Evolutionary conservation across 208 protist species (phyloP), one percentile per base, ranked within the genome.

Genomic region (Crithidia sp.): DNA sequence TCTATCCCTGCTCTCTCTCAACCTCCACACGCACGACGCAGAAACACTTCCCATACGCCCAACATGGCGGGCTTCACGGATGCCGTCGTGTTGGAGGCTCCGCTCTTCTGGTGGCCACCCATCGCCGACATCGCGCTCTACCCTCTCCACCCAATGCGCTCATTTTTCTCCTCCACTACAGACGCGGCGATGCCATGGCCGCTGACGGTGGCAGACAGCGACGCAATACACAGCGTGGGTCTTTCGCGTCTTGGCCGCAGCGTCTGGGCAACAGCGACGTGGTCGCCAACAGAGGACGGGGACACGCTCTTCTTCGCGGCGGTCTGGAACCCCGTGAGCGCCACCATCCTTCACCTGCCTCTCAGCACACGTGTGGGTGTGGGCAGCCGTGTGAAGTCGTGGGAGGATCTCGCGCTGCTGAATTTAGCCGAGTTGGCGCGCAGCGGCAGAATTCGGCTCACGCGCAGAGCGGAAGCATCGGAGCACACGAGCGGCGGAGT

Each of bases 91-190:
- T 57, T 96, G 10, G 52, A 74, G 17, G 80, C 83, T 17, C 76
- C 83, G 2, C 67, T 81, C 36, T 61, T 74, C 39, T 96, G 91
- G 91, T 96, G 91, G 91, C 91, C 91, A 5, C 39, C 83, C 37
- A 54, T 89, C 2, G 69, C 55, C 2, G 53, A 81, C 7, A 65
- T 94, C 14, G 68, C 76, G 13, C 64, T 65, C 14, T 78, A 92
- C 66, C 86, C 91, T 2, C 50, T 94, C 13, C 40, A 83, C 53
- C 28, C 75, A 0, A 13, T n/a, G 10, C 81, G 75, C 17, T 81
- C 75, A 7, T 90, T 95, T 65, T 70, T 80, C 39, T 82, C 86
- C 7, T 75, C 85, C 49, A 64, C 90, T 19, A 74, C 87, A 12
- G 72, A 57, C 17, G 61, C 45, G 45, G 67, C 50, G 60, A 83